Evolutionary conservation across 306 rosid genomes (phyloP).

Genomic region (Lathyrus aphaca): DNA sequence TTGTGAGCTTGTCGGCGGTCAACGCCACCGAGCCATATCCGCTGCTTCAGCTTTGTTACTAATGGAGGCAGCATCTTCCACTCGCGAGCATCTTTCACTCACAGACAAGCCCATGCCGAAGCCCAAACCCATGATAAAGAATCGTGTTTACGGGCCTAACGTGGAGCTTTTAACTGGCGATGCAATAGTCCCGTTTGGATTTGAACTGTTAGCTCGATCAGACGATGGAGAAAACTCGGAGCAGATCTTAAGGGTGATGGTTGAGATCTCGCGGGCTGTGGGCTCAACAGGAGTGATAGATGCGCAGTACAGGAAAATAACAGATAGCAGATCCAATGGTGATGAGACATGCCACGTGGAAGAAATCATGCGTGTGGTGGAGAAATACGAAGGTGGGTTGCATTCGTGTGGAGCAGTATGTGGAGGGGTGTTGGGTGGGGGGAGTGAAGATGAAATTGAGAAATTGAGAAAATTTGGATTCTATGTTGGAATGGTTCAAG

Average conservation of each 20-base stretch:
- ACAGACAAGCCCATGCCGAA: slow-evolving; percentile 37
- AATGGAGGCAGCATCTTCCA: slow-evolving; percentile 37
- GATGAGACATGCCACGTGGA: slow-evolving; percentile 2
- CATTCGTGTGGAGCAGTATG: slow-evolving; percentile 76
- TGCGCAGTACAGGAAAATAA: slow-evolving; percentile 37
- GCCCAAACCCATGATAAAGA: slow-evolving; percentile 11
- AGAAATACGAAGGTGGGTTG: slow-evolving; percentile 57
- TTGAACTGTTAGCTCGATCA: slow-evolving; percentile 50
- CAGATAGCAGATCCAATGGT: slow-evolving; percentile 7
- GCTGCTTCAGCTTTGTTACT: slow-evolving; percentile 70
- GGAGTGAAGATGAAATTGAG: slow-evolving; percentile 58
- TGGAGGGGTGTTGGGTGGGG: slow-evolving; percentile 77
- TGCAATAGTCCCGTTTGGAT: slow-evolving; percentile 57
- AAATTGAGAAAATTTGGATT: slow-evolving; percentile 52
- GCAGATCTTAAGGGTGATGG: slow-evolving; percentile 50
- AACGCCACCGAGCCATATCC: slow-evolving; percentile 52
- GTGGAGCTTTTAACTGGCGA: slow-evolving; percentile 57
- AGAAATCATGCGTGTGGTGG: slow-evolving; percentile 12
- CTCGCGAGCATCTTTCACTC: slow-evolving; percentile 54
- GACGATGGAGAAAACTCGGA: slow-evolving; percentile 42
- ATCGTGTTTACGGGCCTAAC: slow-evolving; percentile 35
- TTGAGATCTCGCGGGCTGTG: slow-evolving; percentile 63
- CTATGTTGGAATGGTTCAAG: slow-evolving; percentile 53
- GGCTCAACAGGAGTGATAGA: slow-evolving; percentile 60
- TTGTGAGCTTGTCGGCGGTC: slow-evolving; percentile 70